Base-by-base conservation (phyloP, 2,329 filamentous ascomycete species). In the Dothideomycetes sp. region DNA sequence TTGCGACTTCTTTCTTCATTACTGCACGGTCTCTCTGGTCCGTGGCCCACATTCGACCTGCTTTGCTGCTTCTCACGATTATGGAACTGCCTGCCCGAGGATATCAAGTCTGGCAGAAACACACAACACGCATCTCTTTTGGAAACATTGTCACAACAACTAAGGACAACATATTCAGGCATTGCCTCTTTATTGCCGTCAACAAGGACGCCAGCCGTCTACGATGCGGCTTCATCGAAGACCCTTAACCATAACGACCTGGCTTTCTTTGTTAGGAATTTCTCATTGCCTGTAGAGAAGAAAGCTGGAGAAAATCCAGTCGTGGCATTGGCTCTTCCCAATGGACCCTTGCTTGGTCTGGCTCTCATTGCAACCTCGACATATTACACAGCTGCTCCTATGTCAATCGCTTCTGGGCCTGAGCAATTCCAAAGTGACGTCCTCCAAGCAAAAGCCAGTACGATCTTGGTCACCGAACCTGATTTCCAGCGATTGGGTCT, bases 341-440 rank as follows among this genome's bases (percentile, higher is more conserved):
- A 75, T 47, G 71, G 72, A 3, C 68, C 69, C 9, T 53, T 73
- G 1, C 58, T 74, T n/a, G 72, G 70, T 8, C 59, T 71, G 10
- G 63, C 68, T 2, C 65, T 66, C 18, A 50, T 76, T 12, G 68
- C 71, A 0, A 64, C 70, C 4, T 58, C 68, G 3, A 69, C 64
- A 13, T 68, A 65, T 44, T 74, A 71, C 49, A 70, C 63, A 4
- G 65, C 69, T 28, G 70, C 71, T 2, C 72, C 72, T 1, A 64
- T 76, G 47, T 70, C 70, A 34, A 62, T 68, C 5, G 62, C 64
- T 1, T 67, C 64, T 8, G 56, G 55, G 12, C 53, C 60, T 2
- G 67, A 69, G 30, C 71, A 76, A 48, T 69, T 74, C 46, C 62
- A 63, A 16, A 60, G 64, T 4, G 73, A 76, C 51, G 61, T 74